Conservation (phyloP, 345 rosid genomes). For the Brassica nigra region DNA sequence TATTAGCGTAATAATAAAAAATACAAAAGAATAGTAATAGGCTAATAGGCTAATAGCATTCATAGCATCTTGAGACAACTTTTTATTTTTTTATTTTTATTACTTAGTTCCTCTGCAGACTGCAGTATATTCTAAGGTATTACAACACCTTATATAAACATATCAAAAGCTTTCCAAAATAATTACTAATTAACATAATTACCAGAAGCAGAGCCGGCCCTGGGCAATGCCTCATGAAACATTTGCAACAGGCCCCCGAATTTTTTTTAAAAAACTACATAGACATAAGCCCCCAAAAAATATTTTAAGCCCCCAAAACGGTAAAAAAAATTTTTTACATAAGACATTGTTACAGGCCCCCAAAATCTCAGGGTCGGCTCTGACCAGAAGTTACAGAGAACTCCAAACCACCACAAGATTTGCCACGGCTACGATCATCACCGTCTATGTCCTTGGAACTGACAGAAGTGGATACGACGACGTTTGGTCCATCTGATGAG, state of each 20-base stretch:
- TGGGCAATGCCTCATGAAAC: too few species aligned
- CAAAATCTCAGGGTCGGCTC: too few species aligned
- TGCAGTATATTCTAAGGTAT: not conserved
- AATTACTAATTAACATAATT: not conserved
- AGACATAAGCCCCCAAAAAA: too few species aligned
- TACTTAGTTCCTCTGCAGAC: not conserved
- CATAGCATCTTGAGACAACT: not conserved
- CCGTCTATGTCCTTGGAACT: conserved; percentile 12
- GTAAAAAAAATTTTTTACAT: too few species aligned
- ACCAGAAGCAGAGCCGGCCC: too few species aligned
- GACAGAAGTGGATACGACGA: conserved; percentile 38
- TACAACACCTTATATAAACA: not conserved
- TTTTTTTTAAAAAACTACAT: too few species aligned
- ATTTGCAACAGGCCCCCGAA: too few species aligned
- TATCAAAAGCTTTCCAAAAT: not conserved
- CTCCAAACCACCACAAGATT: conserved; percentile 20
- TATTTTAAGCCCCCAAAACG: too few species aligned
- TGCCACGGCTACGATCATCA: conserved; percentile 4
- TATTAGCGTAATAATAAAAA: not conserved
- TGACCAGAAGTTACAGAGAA: conserved; percentile 9
- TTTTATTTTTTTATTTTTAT: too few species aligned
- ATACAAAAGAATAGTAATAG: not conserved
- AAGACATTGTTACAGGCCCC: too few species aligned
- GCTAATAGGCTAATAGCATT: too few species aligned
- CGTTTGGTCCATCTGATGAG: conserved; percentile 51